Percentiles rank a stretch among this genome's conserved stretches.
These are phyloP conservation scores for Phytophthora melonis DNA, from an alignment of 352 stramenopile species.

Conservation along the genomic window DNA sequence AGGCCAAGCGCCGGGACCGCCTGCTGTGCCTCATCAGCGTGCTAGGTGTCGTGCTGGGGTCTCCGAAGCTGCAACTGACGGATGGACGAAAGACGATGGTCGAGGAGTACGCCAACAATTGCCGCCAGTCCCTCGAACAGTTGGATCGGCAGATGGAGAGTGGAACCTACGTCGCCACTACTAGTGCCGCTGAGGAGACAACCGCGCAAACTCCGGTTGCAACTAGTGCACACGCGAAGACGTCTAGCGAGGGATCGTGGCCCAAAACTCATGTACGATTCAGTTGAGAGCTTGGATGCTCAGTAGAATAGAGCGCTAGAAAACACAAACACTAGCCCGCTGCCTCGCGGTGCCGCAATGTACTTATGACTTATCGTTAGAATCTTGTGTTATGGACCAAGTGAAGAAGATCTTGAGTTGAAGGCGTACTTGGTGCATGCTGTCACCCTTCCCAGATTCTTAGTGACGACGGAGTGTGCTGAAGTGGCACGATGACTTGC, in stretches of 20 bases:
- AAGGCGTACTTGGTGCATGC: slow-evolving; percentile 70
- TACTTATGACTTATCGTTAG: slow-evolving; percentile 26
- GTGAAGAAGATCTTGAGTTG: slow-evolving; percentile 83
- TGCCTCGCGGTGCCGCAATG: too few relatives aligned
- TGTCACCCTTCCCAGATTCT: slow-evolving; percentile 98
- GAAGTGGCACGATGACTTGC: too few relatives aligned
- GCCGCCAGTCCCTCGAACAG: slow-evolving; percentile 48
- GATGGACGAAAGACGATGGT: slow-evolving; percentile 40
- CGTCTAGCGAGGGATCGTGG: not conserved
- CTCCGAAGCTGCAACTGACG: slow-evolving; percentile 40
- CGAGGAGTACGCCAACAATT: slow-evolving; percentile 58
- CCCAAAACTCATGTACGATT: slow-evolving; percentile 55
- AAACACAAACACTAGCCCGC: too few relatives aligned
- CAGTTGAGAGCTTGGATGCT: slow-evolving; percentile 9
- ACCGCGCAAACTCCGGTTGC: not conserved
- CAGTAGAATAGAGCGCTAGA: not conserved
- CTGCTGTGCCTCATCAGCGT: slow-evolving; percentile 61
- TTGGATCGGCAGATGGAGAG: slow-evolving; percentile 28
- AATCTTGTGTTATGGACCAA: slow-evolving; percentile 66
- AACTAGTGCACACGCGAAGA: slow-evolving; percentile 9
- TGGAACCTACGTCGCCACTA: not conserved
- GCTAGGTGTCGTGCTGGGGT: slow-evolving; percentile 44
- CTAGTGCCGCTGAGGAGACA: not conserved
- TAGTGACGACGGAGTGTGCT: slow-evolving; percentile 94
- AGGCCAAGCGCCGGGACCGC: slow-evolving; percentile 50